Evolutionary conservation across 2,329 filamentous ascomycete genomes (phyloP).

Genomic region (Massarina eburnea): DNA sequence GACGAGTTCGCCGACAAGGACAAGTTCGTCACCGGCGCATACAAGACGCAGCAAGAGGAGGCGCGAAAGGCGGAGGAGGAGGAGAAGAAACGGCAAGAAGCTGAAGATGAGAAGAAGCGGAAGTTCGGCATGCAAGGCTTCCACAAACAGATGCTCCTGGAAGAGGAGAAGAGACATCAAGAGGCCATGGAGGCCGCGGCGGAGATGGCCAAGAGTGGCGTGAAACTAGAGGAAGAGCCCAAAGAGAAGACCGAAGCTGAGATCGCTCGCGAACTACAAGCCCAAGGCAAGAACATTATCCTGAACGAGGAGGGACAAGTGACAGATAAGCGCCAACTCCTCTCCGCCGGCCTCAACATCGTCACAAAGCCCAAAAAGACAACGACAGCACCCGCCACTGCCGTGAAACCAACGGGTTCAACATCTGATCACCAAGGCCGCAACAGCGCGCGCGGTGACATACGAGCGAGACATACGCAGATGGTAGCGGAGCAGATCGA

Average conservation of each 20-base stretch:
- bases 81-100: slow-evolving; percentile 67
- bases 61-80: slow-evolving; percentile 70
- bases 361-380: slow-evolving; percentile 61
- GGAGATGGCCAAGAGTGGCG: slow-evolving; percentile 39
- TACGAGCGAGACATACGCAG: slow-evolving; percentile 73
- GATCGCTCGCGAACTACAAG: slow-evolving; percentile 67
- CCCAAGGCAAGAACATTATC: slow-evolving; percentile 63
- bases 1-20: slow-evolving; percentile 82
- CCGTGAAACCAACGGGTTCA: slow-evolving; percentile 15
- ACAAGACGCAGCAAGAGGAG: slow-evolving; percentile 79
- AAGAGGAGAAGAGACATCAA: slow-evolving; percentile 69
- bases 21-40: slow-evolving; percentile 82
- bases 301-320: slow-evolving; percentile 83
- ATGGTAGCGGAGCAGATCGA: slow-evolving; percentile 81
- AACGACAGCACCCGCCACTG: slow-evolving; percentile 23
- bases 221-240: slow-evolving; percentile 41
- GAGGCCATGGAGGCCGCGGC: slow-evolving; percentile 69
- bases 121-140: slow-evolving; percentile 75
- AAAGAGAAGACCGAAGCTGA: slow-evolving; percentile 62
- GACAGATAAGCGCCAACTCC: slow-evolving; percentile 79
- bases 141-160: slow-evolving; percentile 72
- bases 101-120: slow-evolving; percentile 65
- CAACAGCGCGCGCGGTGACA: slow-evolving; percentile 59
- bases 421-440: slow-evolving; percentile 35
- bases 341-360: slow-evolving; percentile 75